A percentile compares a stretch with the other conserved stretches of the same genome.
phyloP scores from a whole-genome alignment of 2,329 filamentous ascomycete species.

The Calcarisporium arbuscula region DNA sequence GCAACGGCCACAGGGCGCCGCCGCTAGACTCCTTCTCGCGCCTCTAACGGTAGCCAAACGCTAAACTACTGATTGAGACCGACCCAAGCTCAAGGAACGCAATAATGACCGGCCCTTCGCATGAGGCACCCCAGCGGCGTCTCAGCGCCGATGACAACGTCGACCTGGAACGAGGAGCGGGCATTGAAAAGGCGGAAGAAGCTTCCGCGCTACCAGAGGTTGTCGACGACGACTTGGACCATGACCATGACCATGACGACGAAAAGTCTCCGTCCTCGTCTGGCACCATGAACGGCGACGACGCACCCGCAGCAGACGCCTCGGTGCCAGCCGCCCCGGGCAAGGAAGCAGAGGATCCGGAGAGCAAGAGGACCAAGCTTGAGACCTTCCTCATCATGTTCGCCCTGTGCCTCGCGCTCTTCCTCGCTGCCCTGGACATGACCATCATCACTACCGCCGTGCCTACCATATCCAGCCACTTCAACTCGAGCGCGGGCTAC shows the following conservation, averaged over 20 bases:
- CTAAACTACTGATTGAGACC: too few relatives aligned
- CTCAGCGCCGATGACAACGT: conserved; percentile 23
- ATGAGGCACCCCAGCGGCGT: conserved; percentile 13
- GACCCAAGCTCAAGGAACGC: too few relatives aligned
- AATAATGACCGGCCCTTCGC: background rate
- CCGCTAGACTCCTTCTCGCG: too few relatives aligned
- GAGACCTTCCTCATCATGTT: conserved; percentile 34
- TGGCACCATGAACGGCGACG: conserved; percentile 5
- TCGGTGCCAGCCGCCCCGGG: conserved; percentile 3
- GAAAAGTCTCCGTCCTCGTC: background rate
- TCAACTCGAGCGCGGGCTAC: conserved; percentile 63
- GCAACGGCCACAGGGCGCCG: too few relatives aligned
- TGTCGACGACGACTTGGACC: background rate
- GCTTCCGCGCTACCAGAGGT: conserved; percentile 1
- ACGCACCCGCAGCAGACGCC: conserved; percentile 3
- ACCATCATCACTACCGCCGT: conserved; percentile 63
- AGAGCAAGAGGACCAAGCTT: conserved; percentile 28
- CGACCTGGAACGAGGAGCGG: conserved; percentile 16
- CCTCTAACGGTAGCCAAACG: too few relatives aligned
- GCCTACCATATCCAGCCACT: conserved; percentile 56
- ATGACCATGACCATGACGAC: background rate
- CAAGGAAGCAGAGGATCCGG: conserved; percentile 20
- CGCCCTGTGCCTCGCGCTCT: conserved; percentile 37
- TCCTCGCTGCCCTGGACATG: conserved; percentile 49
- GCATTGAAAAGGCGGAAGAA: conserved; percentile 5